phyloP scores from a whole-genome alignment of 306 rosid genomes.

The Macrotyloma uniflorum region DNA sequence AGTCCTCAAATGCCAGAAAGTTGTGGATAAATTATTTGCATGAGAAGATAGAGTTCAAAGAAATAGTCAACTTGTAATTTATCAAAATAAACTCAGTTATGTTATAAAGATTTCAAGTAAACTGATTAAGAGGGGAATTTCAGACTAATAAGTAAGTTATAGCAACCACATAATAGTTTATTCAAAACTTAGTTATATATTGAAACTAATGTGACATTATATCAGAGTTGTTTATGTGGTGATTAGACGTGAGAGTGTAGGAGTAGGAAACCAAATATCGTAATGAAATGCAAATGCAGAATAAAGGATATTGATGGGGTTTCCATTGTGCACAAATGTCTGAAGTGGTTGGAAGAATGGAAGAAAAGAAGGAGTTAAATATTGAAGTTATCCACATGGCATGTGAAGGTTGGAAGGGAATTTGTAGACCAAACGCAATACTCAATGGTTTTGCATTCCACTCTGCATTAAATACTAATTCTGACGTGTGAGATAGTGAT shows the following conservation, averaged over 20 bases:
- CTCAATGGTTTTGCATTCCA: conserved; percentile 7
- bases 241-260: no score
- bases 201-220: neutral
- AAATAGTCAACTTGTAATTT: no score
- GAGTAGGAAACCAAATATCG: neutral
- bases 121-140: no score
- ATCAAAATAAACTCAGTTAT: no score
- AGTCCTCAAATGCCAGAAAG: no score
- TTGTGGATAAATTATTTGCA: no score
- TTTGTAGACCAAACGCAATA: conserved; percentile 30
- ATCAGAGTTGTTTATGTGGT: no score
- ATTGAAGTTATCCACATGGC: conserved; percentile 18
- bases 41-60: no score
- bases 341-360: conserved; percentile 2
- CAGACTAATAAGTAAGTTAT: no score
- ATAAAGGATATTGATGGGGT: neutral
- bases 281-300: neutral
- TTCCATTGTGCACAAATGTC: neutral
- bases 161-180: neutral
- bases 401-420: neutral
- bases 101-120: no score
- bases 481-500: conserved; percentile 7
- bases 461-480: neutral
- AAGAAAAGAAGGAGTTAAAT: neutral
- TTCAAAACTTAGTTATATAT: neutral